Evolutionary conservation across 2,329 filamentous ascomycete genomes (phyloP).

Genomic region (Tolypocladium pustulatum): DNA sequence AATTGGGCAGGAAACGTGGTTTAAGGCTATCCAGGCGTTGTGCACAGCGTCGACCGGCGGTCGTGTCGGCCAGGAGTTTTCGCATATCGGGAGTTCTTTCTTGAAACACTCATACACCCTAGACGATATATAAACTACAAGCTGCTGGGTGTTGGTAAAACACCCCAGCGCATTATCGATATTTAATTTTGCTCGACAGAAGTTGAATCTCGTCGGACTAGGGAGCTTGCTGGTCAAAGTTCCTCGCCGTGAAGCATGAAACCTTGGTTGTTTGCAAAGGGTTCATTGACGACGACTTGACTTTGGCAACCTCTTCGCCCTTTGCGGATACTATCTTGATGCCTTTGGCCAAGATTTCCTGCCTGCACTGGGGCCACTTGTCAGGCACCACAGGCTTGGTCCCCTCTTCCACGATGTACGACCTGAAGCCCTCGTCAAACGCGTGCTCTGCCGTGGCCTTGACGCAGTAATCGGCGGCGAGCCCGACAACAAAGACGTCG

Average conservation of each 20-base stretch:
- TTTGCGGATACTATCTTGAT: slow-evolving; percentile 46
- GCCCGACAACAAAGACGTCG: slow-evolving; percentile 74
- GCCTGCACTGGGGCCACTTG: slow-evolving; percentile 43
- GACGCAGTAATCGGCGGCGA: slow-evolving; percentile 88
- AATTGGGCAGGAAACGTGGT: background rate
- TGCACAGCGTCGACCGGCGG: background rate
- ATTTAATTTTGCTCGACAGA: background rate
- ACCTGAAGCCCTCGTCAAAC: slow-evolving; percentile 61
- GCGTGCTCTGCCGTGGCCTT: slow-evolving; percentile 73
- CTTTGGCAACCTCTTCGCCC: slow-evolving; percentile 9
- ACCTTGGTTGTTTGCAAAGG: background rate
- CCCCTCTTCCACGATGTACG: slow-evolving; percentile 68
- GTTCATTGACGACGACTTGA: slow-evolving; percentile 5
- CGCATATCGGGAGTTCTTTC: slow-evolving; percentile 12
- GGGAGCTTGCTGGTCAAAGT: background rate
- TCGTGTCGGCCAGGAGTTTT: slow-evolving; percentile 13
- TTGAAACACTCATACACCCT: background rate
- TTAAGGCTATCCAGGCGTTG: background rate
- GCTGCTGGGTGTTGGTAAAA: background rate
- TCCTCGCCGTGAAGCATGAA: background rate
- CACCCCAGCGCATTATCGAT: background rate
- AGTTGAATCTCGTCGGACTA: background rate
- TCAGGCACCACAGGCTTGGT: slow-evolving; percentile 60
- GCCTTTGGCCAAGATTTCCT: slow-evolving; percentile 45
- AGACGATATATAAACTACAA: slow-evolving; percentile 1